Percentiles rank a stretch among this genome's conserved stretches.
Evolutionary conservation across 2,329 filamentous ascomycete species (phyloP).

Genomic region (Alternaria triticina): DNA sequence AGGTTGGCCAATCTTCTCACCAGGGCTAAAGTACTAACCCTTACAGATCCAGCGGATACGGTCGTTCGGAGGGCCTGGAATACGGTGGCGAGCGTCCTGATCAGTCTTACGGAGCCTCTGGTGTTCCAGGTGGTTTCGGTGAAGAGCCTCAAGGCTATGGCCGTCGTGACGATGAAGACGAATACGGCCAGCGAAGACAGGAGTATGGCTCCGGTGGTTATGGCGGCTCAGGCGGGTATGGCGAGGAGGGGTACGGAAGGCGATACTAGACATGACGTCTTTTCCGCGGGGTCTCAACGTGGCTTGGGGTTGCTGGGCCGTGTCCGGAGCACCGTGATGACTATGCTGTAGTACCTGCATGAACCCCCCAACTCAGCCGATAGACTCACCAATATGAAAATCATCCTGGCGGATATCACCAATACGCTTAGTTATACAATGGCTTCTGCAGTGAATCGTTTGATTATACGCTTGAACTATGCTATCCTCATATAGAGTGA

Average conservation of each 20-base stretch:
- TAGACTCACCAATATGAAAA: background rate
- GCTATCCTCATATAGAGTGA: background rate
- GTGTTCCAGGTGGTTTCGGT: constrained; percentile 19
- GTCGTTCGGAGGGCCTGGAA: constrained; percentile 15
- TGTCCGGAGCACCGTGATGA: constrained; percentile 6
- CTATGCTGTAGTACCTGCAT: background rate
- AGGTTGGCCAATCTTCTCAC: background rate
- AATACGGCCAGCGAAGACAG: constrained; percentile 23
- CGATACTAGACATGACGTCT: constrained; percentile 19
- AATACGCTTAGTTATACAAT: background rate
- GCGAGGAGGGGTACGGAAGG: constrained; percentile 26
- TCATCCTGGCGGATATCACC: background rate
- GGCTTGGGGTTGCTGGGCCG: background rate
- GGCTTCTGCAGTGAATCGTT: background rate
- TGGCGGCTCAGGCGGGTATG: constrained; percentile 21
- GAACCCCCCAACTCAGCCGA: background rate
- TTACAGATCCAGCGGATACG: constrained; percentile 19
- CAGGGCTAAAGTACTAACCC: constrained; percentile 1
- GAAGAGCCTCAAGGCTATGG: constrained; percentile 16
- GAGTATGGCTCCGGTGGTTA: constrained; percentile 25
- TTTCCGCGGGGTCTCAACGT: background rate
- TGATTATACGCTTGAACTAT: background rate
- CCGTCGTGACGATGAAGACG: constrained; percentile 17
- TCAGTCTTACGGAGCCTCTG: constrained; percentile 14
- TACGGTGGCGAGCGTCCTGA: constrained; percentile 18